Evolutionary conservation across 345 rosid species (phyloP), one percentile per base, ranked within the genome.

Genomic region (Lepidium aucheri): DNA sequence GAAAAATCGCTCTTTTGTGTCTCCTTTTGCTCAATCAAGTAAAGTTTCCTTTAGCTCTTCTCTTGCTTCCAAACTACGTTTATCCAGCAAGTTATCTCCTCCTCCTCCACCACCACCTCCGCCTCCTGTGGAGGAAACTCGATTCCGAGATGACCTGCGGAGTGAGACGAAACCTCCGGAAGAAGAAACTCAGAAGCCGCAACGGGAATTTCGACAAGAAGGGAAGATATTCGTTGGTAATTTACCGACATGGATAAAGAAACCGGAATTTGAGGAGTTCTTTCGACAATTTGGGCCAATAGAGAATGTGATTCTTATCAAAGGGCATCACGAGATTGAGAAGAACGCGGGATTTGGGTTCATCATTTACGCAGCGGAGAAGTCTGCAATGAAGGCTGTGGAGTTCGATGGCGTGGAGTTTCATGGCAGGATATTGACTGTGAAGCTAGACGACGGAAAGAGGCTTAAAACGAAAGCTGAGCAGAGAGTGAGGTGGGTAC

Each of bases 151-250:
- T 30, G 60, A 64, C 4, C 3, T 7, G 1, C 40, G 20, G 24
- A 45, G 4, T 18, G 66, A 43, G 6, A 32, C 52, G 35, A 63
- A 63, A 8, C 65, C 67, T 0, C 69, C 22, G 12, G 70, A 61
- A 39, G 49, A 58, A 12, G 79, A 69, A 67, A 42, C 65, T 11
- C 72, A 53, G 12, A 51, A 38, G 15, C 38, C 71, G 16, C 77
- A 57, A 65, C 73, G 42, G 8, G 87, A 79, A 7, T 84, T 80
- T 74, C 85, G 86, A 6, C 90, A 94, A 66, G 74, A 76, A 24
- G 95, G 92, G 18, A 94, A 94, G 85, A 82, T 94, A 33, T 94
- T 90, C 63, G 77, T 94, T 0, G 99, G 99, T 15, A 94, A 94
- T 33, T 72, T 94, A 46, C 97, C 99, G 6, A 76, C 74, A 34